Evolutionary conservation across 129 eudicot species (phyloP).

Genomic region (Kitagawia praeruptora): DNA sequence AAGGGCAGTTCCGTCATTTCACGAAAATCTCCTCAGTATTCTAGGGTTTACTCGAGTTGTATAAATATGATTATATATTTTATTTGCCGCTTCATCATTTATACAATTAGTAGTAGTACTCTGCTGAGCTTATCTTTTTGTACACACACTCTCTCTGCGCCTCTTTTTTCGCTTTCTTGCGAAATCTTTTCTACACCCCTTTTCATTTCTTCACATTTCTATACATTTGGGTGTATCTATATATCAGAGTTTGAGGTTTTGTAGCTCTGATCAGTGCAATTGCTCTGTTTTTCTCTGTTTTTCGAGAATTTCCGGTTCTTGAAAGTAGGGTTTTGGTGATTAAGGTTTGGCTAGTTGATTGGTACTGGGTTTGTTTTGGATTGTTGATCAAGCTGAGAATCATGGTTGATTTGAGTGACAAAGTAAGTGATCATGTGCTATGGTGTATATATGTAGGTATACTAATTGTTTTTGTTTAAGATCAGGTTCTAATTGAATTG

Average conservation of each 20-base stretch:
- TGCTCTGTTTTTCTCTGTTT: background rate
- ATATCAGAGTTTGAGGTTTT: background rate
- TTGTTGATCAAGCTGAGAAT: conserved; percentile 2
- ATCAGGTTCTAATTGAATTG: background rate
- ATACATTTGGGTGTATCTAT: background rate
- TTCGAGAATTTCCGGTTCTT: background rate
- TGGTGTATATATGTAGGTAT: too few relatives aligned
- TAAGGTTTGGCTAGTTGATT: conserved; percentile 5
- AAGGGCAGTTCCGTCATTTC: conserved; percentile 4
- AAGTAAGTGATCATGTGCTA: conserved; percentile 50
- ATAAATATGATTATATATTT: background rate
- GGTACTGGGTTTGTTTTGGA: background rate
- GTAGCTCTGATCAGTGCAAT: background rate
- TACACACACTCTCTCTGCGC: background rate
- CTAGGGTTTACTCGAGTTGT: background rate
- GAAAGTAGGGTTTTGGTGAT: background rate
- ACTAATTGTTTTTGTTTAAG: background rate
- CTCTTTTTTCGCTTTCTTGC: background rate
- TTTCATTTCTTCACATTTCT: background rate
- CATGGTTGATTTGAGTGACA: conserved; percentile 82
- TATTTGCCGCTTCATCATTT: conserved; percentile 11
- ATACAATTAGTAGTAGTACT: background rate
- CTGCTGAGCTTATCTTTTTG: background rate
- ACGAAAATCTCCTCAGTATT: background rate
- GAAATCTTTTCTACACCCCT: background rate